phyloP scores from a whole-genome alignment of 257 asterid species.

The Solanum chiquidenum region DNA sequence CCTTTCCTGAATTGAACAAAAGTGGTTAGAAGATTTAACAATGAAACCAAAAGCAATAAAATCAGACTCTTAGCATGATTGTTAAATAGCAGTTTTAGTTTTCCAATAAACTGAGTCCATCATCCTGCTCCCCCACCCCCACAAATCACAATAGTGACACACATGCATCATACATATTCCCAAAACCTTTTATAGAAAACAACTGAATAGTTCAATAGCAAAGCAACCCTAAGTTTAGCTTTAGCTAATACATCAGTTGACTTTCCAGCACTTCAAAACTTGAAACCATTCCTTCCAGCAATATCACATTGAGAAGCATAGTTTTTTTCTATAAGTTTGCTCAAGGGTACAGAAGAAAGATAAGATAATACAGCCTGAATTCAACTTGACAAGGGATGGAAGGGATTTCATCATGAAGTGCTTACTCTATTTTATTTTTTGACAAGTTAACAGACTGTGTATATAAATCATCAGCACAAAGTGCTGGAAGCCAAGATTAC shows the following conservation, averaged over 20 bases:
- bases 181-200: not conserved
- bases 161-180: not conserved
- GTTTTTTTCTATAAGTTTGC: not conserved
- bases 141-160: not conserved
- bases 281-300: not conserved
- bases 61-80: not conserved
- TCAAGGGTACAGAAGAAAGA: not conserved
- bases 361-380: not conserved
- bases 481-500: not conserved
- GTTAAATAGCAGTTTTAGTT: not conserved
- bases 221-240: not conserved
- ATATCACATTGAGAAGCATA: not conserved
- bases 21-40: not conserved
- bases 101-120: not conserved
- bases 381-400: not conserved
- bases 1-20: constrained; percentile 54
- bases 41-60: not conserved
- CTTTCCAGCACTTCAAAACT: not conserved
- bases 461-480: not conserved
- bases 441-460: not conserved
- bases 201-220: not conserved
- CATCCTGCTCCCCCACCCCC: not conserved
- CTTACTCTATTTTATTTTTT: constrained; percentile 60
- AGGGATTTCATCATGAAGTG: not conserved
- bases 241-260: not conserved